phyloP scores from a whole-genome alignment of 768 basidiomycete genomes.

The Tulasnella sp. region DNA sequence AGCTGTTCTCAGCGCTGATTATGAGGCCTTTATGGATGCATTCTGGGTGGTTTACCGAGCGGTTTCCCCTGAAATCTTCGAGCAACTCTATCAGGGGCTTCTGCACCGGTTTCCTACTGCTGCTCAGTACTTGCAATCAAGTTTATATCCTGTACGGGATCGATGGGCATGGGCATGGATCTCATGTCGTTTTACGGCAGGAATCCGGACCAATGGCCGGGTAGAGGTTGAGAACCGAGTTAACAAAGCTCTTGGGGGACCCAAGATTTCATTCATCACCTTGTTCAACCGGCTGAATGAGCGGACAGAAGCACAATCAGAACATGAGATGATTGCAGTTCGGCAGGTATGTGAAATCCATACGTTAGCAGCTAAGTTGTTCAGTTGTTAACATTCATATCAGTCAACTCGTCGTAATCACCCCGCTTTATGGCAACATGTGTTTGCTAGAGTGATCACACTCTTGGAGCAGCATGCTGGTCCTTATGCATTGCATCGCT shows the following conservation, averaged over 20 bases:
- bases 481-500: neutral
- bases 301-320: slow-evolving; percentile 19
- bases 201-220: slow-evolving; percentile 27
- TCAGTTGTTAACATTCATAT: too few relatives aligned
- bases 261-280: slow-evolving; percentile 22
- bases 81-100: too few relatives aligned
- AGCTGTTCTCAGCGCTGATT: too few relatives aligned
- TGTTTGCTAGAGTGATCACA: neutral
- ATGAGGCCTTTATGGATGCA: too few relatives aligned
- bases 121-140: slow-evolving; percentile 23
- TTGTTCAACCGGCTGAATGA: slow-evolving; percentile 23
- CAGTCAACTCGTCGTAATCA: neutral
- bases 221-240: slow-evolving; percentile 26
- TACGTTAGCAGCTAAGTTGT: too few relatives aligned
- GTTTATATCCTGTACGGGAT: slow-evolving; percentile 24
- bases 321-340: slow-evolving; percentile 19
- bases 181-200: slow-evolving; percentile 24
- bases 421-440: neutral
- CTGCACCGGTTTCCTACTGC: slow-evolving; percentile 17
- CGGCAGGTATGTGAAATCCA: slow-evolving; percentile 9
- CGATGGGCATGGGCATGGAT: slow-evolving; percentile 30
- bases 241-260: slow-evolving; percentile 22
- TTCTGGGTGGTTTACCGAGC: too few relatives aligned
- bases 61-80: too few relatives aligned
- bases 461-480: neutral